Evolutionary conservation across 352 stramenopile species (phyloP).

Genomic region (Phytophthora tentaculata): DNA sequence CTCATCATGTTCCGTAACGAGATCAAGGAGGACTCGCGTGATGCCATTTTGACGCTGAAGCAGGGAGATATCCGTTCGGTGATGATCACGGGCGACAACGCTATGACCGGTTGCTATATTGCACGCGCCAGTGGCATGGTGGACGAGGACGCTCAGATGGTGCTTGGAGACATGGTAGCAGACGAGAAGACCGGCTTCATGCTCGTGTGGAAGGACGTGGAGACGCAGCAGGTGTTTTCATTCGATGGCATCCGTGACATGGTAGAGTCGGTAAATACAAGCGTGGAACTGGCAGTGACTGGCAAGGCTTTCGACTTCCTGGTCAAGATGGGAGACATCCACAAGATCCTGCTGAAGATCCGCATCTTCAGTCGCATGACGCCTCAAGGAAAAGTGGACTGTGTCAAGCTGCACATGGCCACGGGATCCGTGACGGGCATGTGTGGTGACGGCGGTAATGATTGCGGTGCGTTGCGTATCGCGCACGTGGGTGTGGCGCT

Average conservation of each 20-base stretch:
- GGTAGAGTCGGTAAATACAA: constrained; percentile 37
- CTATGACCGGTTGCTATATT: constrained; percentile 83
- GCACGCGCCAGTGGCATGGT: constrained; percentile 73
- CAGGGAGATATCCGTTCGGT: constrained; percentile 74
- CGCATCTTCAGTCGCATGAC: constrained; percentile 88
- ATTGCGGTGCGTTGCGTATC: constrained; percentile 91
- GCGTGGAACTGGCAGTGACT: constrained; percentile 72
- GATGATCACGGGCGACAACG: constrained; percentile 92
- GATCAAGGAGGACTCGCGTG: constrained; percentile 84
- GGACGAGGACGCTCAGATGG: constrained; percentile 43
- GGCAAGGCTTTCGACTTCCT: constrained; percentile 79
- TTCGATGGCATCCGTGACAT: constrained; percentile 58
- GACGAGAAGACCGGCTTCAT: constrained; percentile 38
- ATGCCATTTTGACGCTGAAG: constrained; percentile 82
- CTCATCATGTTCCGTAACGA: constrained; percentile 92
- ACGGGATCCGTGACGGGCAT: constrained; percentile 77
- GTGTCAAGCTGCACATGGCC: constrained; percentile 70
- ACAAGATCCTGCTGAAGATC: constrained; percentile 65
- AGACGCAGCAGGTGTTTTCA: constrained; percentile 57
- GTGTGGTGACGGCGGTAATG: constrained; percentile 90
- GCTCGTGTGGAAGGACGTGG: constrained; percentile 73
- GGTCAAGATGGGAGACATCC: constrained; percentile 64
- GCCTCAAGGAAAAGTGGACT: constrained; percentile 73
- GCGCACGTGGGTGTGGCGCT: constrained; percentile 92
- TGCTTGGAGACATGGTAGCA: constrained; percentile 68